phyloP scores from a whole-genome alignment of 1,139 yeast species.

The Yamadazyma dushanensis region DNA sequence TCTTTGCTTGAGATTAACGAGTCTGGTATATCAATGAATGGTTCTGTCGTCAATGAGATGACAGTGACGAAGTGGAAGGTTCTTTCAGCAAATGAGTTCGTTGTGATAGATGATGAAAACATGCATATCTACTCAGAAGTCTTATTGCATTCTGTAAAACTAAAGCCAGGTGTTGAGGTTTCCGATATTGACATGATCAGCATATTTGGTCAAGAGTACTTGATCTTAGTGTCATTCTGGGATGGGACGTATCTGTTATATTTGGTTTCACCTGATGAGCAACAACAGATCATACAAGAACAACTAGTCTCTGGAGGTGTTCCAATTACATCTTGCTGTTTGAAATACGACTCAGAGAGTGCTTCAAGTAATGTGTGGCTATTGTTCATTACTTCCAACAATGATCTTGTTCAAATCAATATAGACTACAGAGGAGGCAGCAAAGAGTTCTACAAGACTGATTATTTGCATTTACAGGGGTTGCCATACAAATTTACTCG shows the following conservation, averaged over 20 bases:
- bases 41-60: slow-evolving; percentile 4
- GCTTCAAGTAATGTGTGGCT: slow-evolving; percentile 15
- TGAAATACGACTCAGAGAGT: slow-evolving; percentile 5
- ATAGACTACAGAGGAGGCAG: slow-evolving; percentile 10
- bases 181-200: slow-evolving; percentile 15
- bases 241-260: slow-evolving; percentile 16
- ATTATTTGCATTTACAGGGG: slow-evolving; percentile 11
- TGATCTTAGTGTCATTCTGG: slow-evolving; percentile 17
- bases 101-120: slow-evolving; percentile 9
- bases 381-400: slow-evolving; percentile 17
- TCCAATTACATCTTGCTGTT: slow-evolving; percentile 11
- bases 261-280: slow-evolving; percentile 8
- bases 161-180: slow-evolving; percentile 8
- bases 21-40: slow-evolving; percentile 6
- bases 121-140: slow-evolving; percentile 9
- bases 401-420: slow-evolving; percentile 15
- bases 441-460: slow-evolving; percentile 5
- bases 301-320: slow-evolving; percentile 4
- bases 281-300: slow-evolving; percentile 10
- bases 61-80: slow-evolving; percentile 5
- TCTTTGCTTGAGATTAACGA: slow-evolving; percentile 1
- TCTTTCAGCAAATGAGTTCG: slow-evolving; percentile 6
- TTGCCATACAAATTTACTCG: slow-evolving; percentile 18
- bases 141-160: slow-evolving; percentile 7
- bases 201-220: slow-evolving; percentile 8